Conservation (phyloP, 2,329 filamentous ascomycete genomes). For the Periconia digitata region DNA sequence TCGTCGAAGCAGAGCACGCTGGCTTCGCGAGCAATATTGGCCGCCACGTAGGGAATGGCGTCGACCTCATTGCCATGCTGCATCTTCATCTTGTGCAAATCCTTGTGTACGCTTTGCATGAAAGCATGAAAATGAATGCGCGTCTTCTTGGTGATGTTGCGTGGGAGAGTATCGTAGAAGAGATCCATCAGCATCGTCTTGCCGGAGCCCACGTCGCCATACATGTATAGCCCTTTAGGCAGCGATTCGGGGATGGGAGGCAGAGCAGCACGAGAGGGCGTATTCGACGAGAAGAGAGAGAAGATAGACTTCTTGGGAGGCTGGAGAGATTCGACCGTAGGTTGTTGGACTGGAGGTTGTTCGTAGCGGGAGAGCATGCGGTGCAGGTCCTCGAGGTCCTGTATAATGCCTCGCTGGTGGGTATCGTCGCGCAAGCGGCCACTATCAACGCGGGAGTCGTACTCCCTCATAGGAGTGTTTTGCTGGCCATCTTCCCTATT, state of each 20-base stretch:
- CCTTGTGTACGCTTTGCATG: slow-evolving; percentile 96
- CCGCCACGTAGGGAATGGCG: slow-evolving; percentile 86
- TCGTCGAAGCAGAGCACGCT: slow-evolving; percentile 97
- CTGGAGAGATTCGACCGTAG: slow-evolving; percentile 70
- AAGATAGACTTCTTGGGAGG: slow-evolving; percentile 57
- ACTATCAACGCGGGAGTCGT: slow-evolving; percentile 75
- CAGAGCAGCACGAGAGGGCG: slow-evolving; percentile 40
- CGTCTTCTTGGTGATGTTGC: slow-evolving; percentile 77
- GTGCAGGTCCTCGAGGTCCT: slow-evolving; percentile 85
- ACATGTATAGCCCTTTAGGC: slow-evolving; percentile 90
- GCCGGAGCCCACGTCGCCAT: slow-evolving; percentile 92
- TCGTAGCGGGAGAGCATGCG: slow-evolving; percentile 75
- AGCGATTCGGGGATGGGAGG: slow-evolving; percentile 68
- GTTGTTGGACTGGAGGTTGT: slow-evolving; percentile 73
- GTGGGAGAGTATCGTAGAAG: slow-evolving; percentile 89
- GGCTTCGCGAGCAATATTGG: slow-evolving; percentile 83
- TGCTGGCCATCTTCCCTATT: neutral
- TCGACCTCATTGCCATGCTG: slow-evolving; percentile 86
- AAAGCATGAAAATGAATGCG: slow-evolving; percentile 99
- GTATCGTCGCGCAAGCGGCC: slow-evolving; percentile 82
- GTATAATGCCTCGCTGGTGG: slow-evolving; percentile 89
- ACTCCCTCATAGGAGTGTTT: slow-evolving; percentile 72
- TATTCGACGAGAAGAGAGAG: slow-evolving; percentile 59
- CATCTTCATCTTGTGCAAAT: slow-evolving; percentile 88
- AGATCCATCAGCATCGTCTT: slow-evolving; percentile 99